These are phyloP conservation scores for Colletotrichum sp. DNA, from an alignment of 2,329 filamentous ascomycete genomes.

Conservation along the genomic window DNA sequence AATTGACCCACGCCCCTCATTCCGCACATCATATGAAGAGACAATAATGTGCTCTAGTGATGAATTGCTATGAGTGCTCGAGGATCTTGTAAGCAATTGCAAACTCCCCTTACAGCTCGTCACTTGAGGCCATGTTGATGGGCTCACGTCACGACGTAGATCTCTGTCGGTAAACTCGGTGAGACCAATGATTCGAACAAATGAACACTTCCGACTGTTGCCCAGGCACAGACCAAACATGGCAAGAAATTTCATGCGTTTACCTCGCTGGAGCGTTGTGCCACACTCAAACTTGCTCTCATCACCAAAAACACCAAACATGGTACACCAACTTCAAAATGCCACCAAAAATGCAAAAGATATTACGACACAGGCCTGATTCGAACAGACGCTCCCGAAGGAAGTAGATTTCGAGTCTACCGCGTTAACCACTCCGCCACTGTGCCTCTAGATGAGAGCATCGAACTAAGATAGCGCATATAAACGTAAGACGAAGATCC, in stretches of 20 bases:
- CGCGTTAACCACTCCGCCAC: background rate
- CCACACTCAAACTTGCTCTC: background rate
- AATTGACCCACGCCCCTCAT: background rate
- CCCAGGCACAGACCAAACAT: background rate
- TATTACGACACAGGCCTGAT: background rate
- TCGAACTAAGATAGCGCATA: rapidly evolving
- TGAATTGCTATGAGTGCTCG: background rate
- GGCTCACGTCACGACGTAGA: background rate
- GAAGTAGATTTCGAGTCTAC: background rate
- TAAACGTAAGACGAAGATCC: rapidly evolving
- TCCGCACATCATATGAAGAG: background rate
- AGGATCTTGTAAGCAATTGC: background rate
- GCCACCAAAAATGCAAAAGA: background rate
- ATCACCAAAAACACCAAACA: background rate
- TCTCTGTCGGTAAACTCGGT: background rate
- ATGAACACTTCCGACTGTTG: background rate
- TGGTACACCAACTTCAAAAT: background rate
- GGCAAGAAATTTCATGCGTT: background rate
- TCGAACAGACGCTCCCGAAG: background rate
- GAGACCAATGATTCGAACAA: background rate
- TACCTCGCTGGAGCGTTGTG: background rate
- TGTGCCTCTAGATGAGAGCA: background rate
- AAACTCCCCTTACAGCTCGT: background rate
- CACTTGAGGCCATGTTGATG: background rate
- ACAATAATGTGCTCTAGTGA: background rate